phyloP scores from a whole-genome alignment of 306 rosid species.

The Dalbergia cultrata region DNA sequence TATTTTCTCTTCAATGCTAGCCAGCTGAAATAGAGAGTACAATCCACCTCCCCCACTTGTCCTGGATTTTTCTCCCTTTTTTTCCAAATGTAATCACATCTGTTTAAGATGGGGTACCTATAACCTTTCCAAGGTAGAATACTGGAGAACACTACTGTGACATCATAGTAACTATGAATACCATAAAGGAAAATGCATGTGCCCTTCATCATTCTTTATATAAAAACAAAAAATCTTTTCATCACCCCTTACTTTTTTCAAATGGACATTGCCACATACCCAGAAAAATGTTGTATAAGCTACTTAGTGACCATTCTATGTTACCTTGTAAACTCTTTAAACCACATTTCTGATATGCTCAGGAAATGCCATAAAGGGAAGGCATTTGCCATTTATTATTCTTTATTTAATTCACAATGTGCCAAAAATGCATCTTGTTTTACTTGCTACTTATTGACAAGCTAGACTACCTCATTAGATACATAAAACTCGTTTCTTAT shows the following conservation, averaged over 20 bases:
- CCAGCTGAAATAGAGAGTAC: conserved; percentile 24
- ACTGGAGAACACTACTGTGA: conserved; percentile 15
- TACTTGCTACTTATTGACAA: not conserved
- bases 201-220: conserved; percentile 45
- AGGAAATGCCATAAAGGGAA: not conserved
- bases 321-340: not conserved
- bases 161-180: conserved; percentile 43
- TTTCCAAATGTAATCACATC: not conserved
- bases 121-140: conserved; percentile 13
- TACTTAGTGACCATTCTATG: conserved; percentile 1
- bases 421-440: not conserved
- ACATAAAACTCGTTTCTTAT: not conserved
- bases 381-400: not conserved
- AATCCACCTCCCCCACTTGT: conserved; percentile 23
- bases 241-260: not conserved
- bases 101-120: conserved; percentile 8
- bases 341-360: not conserved
- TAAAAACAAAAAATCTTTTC: not conserved
- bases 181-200: conserved; percentile 48
- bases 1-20: conserved; percentile 50
- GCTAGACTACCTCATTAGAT: not conserved
- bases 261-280: too few relatives aligned
- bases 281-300: not conserved
- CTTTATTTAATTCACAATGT: not conserved
- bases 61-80: not conserved